Conservation (phyloP, 2,329 filamentous ascomycete species). For the Cercospora citrullina region DNA sequence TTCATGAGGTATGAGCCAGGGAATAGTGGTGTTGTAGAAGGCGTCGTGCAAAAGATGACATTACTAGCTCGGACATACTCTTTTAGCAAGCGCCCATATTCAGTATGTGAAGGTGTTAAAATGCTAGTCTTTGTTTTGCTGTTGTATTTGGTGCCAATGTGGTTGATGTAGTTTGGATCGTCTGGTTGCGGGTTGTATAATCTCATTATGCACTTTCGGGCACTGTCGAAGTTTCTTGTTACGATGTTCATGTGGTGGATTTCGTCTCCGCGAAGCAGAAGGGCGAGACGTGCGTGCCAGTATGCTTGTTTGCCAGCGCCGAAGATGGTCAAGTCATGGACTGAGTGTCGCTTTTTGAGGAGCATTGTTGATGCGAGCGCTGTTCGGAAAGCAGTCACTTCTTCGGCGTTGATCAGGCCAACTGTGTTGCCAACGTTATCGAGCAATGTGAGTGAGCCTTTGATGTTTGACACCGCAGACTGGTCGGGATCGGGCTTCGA, state of each 20-base stretch:
- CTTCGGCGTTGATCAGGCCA: constrained; percentile 65
- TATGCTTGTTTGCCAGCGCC: constrained; percentile 88
- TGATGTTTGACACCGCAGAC: constrained; percentile 44
- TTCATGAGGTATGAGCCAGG: constrained; percentile 70
- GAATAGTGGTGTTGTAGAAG: constrained; percentile 72
- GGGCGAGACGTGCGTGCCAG: constrained; percentile 85
- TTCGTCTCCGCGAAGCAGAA: constrained; percentile 68
- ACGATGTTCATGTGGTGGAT: constrained; percentile 81
- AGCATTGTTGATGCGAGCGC: constrained; percentile 64
- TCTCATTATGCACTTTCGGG: constrained; percentile 53
- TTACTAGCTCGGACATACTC: constrained; percentile 71
- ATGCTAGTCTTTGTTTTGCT: constrained; percentile 62
- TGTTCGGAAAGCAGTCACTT: constrained; percentile 69
- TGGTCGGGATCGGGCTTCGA: constrained; percentile 33
- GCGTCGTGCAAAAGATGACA: constrained; percentile 87
- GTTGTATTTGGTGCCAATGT: constrained; percentile 42
- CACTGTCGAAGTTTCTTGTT: constrained; percentile 68
- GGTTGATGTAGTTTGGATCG: constrained; percentile 39
- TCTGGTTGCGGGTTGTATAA: constrained; percentile 52
- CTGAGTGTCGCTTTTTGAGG: constrained; percentile 62
- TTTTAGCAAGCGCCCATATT: constrained; percentile 66
- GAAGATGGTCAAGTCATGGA: constrained; percentile 79
- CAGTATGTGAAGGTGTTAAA: constrained; percentile 69
- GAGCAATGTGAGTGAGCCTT: constrained; percentile 61
- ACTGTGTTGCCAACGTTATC: constrained; percentile 59